Percentiles rank a stretch among this genome's conserved stretches.
phyloP scores from a whole-genome alignment of 352 stramenopile species.

The Aphanomyces cochlioides region DNA sequence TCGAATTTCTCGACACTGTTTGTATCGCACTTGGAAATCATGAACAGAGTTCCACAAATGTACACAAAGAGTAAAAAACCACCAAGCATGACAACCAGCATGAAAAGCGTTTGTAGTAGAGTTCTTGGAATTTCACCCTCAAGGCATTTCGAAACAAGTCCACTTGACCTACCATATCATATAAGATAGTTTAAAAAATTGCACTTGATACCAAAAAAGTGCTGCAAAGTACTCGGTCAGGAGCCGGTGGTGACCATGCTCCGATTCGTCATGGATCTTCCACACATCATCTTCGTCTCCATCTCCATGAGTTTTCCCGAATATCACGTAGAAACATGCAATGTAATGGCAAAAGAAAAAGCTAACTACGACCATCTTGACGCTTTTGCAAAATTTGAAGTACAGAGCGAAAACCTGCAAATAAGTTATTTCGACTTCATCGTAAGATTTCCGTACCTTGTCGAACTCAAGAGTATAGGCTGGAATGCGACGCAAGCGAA shows the following conservation, averaged over 20 bases:
- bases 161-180: constrained; percentile 18
- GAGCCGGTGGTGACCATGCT: constrained; percentile 2
- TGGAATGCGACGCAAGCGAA: constrained; percentile 13
- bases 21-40: constrained; percentile 65
- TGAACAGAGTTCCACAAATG: constrained; percentile 68
- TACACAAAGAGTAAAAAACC: constrained; percentile 69
- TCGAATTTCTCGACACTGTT: constrained; percentile 52
- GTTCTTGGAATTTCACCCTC: constrained; percentile 57
- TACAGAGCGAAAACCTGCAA: constrained; percentile 23
- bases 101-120: constrained; percentile 56
- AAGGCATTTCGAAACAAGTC: constrained; percentile 32
- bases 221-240: constrained; percentile 28
- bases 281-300: constrained; percentile 16
- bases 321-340: constrained; percentile 23
- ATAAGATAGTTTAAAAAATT: not conserved
- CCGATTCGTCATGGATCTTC: constrained; percentile 11
- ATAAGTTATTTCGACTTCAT: not conserved
- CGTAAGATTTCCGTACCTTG: constrained; percentile 7
- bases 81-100: constrained; percentile 48
- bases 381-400: constrained; percentile 31
- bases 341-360: constrained; percentile 18
- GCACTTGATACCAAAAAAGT: constrained; percentile 13
- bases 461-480: constrained; percentile 29
- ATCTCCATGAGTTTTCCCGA: not conserved
- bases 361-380: constrained; percentile 27